Base-by-base conservation (phyloP, 306 rosid genomes). In the Rosa lucieae region DNA sequence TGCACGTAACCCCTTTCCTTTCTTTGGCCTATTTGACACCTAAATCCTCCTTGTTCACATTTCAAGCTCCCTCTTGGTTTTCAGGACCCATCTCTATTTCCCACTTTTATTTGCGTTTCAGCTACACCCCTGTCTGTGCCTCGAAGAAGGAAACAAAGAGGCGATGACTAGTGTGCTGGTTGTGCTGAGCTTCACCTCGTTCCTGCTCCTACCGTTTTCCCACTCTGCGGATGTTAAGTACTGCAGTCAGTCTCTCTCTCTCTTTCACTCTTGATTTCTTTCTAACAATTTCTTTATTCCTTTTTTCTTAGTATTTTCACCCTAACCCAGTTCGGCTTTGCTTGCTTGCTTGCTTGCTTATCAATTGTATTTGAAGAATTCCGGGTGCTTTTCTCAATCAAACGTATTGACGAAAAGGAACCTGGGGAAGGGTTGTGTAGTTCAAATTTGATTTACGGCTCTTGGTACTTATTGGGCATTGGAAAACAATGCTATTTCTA, bases 171-270 rank as follows among this genome's bases (percentile, higher is more conserved):
- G 84, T 48, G 75, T 80, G 72, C 81, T 74, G n/a, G 81, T 89
- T 61, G 29, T 62, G 47, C 77, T 88, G 14, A 84, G 80, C 86
- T 72, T 83, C 44, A 55, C 85, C 23, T 44, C 86, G 73, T 58
- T 72, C 58, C 89, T 82, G 20, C 85, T 82, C 73, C 40, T 75
- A 1, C 82, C 86, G 13, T 78, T 40, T 20, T 79, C 87, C 77
- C 90, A 73, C 20, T 93, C 97, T 51, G 52, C 46, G 10, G 10
- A 52, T 44, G 81, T 92, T 85, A 84, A 82, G 13, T 90, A 92
- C 67, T 94, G 98, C 80, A 89, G 97, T 94, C 51, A 61, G 84
- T 75, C 48, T 15, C 73, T 37, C 79, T 74, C 2, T 63, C 52
- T 73, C 32, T 29, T 1, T 29, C 32, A 29, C 32, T 29, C 32